Conservation (phyloP, 2,329 filamentous ascomycete species). For the Knoxdaviesia proteae region DNA sequence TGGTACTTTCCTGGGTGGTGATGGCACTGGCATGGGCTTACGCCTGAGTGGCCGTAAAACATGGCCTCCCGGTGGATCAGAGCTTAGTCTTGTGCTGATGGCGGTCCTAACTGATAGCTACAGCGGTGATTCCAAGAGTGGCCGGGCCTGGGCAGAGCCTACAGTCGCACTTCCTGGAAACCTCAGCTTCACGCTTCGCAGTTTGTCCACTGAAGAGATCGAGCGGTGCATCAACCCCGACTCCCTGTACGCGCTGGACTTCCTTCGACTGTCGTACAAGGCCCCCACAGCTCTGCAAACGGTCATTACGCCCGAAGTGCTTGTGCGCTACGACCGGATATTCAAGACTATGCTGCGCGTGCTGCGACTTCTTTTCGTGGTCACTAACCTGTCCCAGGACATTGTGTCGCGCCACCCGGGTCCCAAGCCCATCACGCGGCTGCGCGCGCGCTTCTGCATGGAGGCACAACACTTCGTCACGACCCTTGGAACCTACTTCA, state of each 20-base stretch:
- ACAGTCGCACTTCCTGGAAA: constrained; percentile 38
- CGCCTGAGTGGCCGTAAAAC: constrained; percentile 60
- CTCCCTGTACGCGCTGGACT: constrained; percentile 77
- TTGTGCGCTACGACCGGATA: constrained; percentile 67
- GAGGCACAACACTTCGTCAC: constrained; percentile 67
- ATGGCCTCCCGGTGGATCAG: constrained; percentile 89
- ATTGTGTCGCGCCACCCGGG: constrained; percentile 20
- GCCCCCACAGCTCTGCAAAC: constrained; percentile 49
- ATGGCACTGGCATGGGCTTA: constrained; percentile 58
- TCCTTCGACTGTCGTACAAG: constrained; percentile 70
- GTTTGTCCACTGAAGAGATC: constrained; percentile 59
- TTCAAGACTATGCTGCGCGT: constrained; percentile 65
- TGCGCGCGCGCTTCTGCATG: constrained; percentile 39
- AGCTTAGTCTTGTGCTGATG: constrained; percentile 74
- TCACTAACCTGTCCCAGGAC: constrained; percentile 42
- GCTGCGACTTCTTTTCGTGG: constrained; percentile 58
- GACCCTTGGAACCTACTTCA: constrained; percentile 54
- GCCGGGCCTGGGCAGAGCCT: constrained; percentile 11
- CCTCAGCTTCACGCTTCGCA: constrained; percentile 66
- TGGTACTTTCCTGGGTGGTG: constrained; percentile 27
- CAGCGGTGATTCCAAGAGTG: constrained; percentile 6
- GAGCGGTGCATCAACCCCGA: constrained; percentile 65
- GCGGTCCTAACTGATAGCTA: constrained; percentile 66
- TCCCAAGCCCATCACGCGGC: constrained; percentile 13
- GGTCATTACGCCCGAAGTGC: constrained; percentile 47